A percentile compares a stretch with the other conserved stretches of the same genome.
Conservation (phyloP, 2,329 filamentous ascomycete species). For the Fusarium anthophilum region DNA sequence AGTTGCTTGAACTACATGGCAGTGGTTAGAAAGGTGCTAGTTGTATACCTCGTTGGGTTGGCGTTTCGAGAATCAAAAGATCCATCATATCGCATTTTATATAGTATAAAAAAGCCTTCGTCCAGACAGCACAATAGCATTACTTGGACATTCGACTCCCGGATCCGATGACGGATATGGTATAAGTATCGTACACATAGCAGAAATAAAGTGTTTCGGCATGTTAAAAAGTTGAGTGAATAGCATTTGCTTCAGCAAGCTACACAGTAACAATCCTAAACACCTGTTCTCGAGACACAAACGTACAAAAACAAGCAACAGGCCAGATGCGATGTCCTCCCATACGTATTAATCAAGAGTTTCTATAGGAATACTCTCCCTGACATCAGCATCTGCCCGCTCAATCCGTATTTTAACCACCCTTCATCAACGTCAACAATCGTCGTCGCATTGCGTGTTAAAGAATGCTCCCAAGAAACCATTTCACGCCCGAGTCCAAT, state of each 20-base stretch:
- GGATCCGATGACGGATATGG: background rate
- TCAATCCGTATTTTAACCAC: conserved; percentile 37
- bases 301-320: conserved; percentile 35
- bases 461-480: conserved; percentile 41
- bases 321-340: conserved; percentile 26
- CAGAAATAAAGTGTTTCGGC: conserved; percentile 31
- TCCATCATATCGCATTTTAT: conserved; percentile 3
- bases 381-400: conserved; percentile 24
- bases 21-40: conserved; percentile 21
- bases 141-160: background rate
- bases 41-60: conserved; percentile 38
- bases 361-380: conserved; percentile 1
- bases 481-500: conserved; percentile 41
- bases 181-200: conserved; percentile 5
- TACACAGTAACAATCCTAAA: conserved; percentile 43
- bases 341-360: conserved; percentile 38
- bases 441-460: conserved; percentile 41
- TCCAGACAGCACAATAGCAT: background rate
- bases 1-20: background rate
- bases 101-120: background rate
- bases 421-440: conserved; percentile 37
- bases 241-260: conserved; percentile 26
- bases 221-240: conserved; percentile 23
- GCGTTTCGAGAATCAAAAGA: conserved; percentile 39
- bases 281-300: conserved; percentile 41